Base-by-base conservation (phyloP, 495 filamentous ascomycete species). In the Lindgomyces ingoldianus region DNA sequence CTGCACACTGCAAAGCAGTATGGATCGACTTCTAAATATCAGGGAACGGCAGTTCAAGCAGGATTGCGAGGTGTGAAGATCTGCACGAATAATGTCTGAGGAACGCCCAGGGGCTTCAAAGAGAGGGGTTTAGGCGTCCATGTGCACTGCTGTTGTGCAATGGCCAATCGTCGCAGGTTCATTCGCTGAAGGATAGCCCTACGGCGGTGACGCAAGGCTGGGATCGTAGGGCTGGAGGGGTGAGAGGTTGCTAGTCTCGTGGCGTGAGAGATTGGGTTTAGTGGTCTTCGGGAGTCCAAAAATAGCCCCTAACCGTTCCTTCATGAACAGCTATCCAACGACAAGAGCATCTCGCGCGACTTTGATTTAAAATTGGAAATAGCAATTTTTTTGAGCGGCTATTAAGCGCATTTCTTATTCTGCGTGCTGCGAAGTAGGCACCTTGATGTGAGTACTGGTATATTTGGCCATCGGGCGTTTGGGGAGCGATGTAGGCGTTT, bases 401-500 rank as follows among this genome's bases (percentile, higher is more conserved):
- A 57, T 25, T 33, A 53, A 26, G 42, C 51, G 57, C 11, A 44
- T 29, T 59, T 58, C 33, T 25, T 26, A 39, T 46, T 45, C 19
- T 54, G 11, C n/a, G 25, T n/a, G 47, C 24, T 14, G 39, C 11
- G 44, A 24, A 27, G 3, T 33, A 50, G 19, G 57, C 42, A 19
- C 29, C 45, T 24, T 4, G n/a, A 22, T 1, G 24, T 3, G 18
- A 26, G 3, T 41, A 19, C 14, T 42, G 2, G 26, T 19, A n/a
- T 30, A 11, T 39, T 14, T 60, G 45, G 11, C 19, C 19, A 21
- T 60, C 46, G 46, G 16, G 44, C 18, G 25, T 6, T 1, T 60
- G 54, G 61, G 53, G 30, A 29, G 61, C 29, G 50, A 53, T 53
- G 49, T 60, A 60, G 55, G 63, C 63, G 63, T 65, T 65, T 65